Base-by-base conservation (phyloP, 2,329 filamentous ascomycete genomes). In the Malbranchea zuffiana region DNA sequence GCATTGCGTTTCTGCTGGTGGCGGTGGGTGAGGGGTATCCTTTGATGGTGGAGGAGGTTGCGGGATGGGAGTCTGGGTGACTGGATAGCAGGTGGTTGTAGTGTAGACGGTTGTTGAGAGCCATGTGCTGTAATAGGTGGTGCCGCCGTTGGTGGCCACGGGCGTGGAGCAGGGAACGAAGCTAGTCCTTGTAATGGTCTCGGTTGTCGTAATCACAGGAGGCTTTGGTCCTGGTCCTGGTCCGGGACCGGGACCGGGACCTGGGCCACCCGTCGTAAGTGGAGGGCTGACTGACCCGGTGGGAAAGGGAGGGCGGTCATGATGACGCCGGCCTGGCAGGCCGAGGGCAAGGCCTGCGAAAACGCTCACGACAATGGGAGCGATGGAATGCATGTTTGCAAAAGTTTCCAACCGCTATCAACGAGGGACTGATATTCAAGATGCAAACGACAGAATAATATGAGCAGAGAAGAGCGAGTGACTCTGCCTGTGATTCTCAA, bases 141-240 rank as follows among this genome's bases (percentile, higher is more conserved):
- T 49, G 13, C 47, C 45, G 13, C 44, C 40, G 5, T 44, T 28
- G 11, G 51, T 50, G 26, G 45, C 47, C 23, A 58, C 40, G 6
- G 54, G 39, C 20, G 51, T 56, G n/a, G 55, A 57, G 43, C 49
- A 54, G n/a, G 56, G 56, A 24, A 58, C 48, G 29, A 53, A 57
- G 3, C 42, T 51, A 4, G 54, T 57, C 29, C 35, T 46, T 21
- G 52, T 55, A 39, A 54, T 50, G 23, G 46, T 54, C 30, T 53
- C 49, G 15, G 50, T 54, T 12, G 24, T 28, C 10, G 36, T 39
- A 11, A 25, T 33, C 12, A 37, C 28, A 16, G 12, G 12, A 13
- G 29, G 36, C 10, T 29, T 32, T 23, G 36, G 36, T 16, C 29
- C 11, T 15, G 35, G 28, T 6, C 25, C 27, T 10, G 34, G 34